Percentiles rank a stretch among this genome's conserved stretches.
Conservation (phyloP, 257 asterid genomes). For the Solanum ossicruentum region DNA sequence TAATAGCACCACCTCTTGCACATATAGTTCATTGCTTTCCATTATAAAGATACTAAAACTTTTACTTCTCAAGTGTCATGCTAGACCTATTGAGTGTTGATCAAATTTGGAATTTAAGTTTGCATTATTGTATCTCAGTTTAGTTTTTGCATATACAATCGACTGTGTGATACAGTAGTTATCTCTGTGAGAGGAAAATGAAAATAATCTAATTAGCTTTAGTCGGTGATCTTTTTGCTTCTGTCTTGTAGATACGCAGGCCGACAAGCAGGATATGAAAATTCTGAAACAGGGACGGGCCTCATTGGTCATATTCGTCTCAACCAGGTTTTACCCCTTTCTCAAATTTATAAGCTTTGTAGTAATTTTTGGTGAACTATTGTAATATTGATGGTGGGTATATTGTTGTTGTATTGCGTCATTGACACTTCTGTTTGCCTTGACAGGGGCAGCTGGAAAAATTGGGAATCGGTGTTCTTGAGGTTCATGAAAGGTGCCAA, state of each 20-base stretch:
- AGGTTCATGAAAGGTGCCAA: conserved; percentile 57
- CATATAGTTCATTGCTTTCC: neutral
- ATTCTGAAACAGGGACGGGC: conserved; percentile 31
- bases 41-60: neutral
- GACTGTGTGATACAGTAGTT: neutral
- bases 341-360: conserved; percentile 5
- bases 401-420: neutral
- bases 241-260: conserved; percentile 45
- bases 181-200: neutral
- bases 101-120: neutral
- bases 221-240: neutral
- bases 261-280: conserved; percentile 22
- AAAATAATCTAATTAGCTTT: neutral
- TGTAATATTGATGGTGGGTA: neutral
- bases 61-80: neutral
- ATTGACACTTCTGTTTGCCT: conserved; percentile 3
- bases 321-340: conserved; percentile 41
- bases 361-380: conserved; percentile 8
- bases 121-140: neutral
- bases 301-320: conserved; percentile 92
- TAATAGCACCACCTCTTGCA: neutral
- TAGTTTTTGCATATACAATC: neutral
- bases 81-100: neutral
- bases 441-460: conserved; percentile 44
- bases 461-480: conserved; percentile 35